These are phyloP conservation scores for Sphaerulina vaccinii DNA, from an alignment of 2,329 filamentous ascomycete species.

Conservation along the genomic window DNA sequence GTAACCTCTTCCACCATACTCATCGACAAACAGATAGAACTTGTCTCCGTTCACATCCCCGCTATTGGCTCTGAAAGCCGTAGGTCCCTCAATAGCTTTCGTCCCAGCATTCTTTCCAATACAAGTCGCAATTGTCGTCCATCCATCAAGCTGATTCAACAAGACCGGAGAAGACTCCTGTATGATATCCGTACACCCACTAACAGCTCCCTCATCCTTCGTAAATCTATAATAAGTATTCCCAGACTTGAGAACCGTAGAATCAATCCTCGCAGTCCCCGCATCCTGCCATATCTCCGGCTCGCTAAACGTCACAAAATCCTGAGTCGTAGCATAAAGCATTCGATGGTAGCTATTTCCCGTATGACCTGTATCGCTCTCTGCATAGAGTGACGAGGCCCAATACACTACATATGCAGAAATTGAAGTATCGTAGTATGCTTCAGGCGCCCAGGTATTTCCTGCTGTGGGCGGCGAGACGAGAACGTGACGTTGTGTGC, in stretches of 20 bases:
- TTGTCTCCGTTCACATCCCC: conserved; percentile 53
- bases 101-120: conserved; percentile 54
- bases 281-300: conserved; percentile 55
- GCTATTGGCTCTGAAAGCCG: conserved; percentile 52
- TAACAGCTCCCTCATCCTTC: conserved; percentile 53
- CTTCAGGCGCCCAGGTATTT: conserved; percentile 59
- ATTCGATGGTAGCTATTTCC: conserved; percentile 54
- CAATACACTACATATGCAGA: conserved; percentile 51
- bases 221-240: conserved; percentile 54
- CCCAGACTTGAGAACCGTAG: conserved; percentile 49
- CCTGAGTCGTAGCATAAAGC: conserved; percentile 57
- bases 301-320: conserved; percentile 54
- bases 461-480: conserved; percentile 52
- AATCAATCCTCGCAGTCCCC: conserved; percentile 53
- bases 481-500: conserved; percentile 50
- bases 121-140: conserved; percentile 49
- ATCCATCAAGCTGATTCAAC: conserved; percentile 43
- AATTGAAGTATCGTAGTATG: conserved; percentile 52
- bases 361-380: conserved; percentile 50
- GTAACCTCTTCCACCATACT: conserved; percentile 53
- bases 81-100: conserved; percentile 52
- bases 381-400: conserved; percentile 48
- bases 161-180: conserved; percentile 50
- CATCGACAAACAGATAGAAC: conserved; percentile 58
- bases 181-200: conserved; percentile 56